phyloP scores from a whole-genome alignment of 2,329 filamentous ascomycete genomes.

The Nothophoma quercina region DNA sequence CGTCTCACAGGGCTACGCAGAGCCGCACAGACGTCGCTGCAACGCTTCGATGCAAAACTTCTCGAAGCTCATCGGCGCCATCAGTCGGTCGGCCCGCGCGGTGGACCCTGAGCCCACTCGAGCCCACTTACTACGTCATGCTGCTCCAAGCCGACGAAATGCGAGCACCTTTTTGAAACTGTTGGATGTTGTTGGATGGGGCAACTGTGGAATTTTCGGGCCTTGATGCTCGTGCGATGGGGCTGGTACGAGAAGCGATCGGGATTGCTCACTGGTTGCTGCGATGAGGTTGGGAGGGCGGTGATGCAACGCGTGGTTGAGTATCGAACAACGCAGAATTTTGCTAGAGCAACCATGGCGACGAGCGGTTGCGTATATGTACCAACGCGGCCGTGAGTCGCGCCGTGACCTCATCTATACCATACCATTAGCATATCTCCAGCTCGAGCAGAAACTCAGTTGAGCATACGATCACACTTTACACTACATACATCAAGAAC shows the following conservation, averaged over 20 bases:
- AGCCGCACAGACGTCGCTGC: slow-evolving; percentile 18
- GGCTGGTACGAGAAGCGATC: slow-evolving; percentile 30
- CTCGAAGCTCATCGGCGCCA: slow-evolving; percentile 12
- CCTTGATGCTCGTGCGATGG: slow-evolving; percentile 16
- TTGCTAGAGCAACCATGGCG: slow-evolving; percentile 21
- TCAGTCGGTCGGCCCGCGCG: slow-evolving; percentile 22
- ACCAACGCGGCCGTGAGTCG: slow-evolving; percentile 17
- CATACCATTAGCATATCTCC: slow-evolving; percentile 7
- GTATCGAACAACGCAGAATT: slow-evolving; percentile 25
- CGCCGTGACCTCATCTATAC: slow-evolving; percentile 13
- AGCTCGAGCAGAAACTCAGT: slow-evolving; percentile 18
- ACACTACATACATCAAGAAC: neutral
- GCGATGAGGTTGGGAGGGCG: slow-evolving; percentile 12
- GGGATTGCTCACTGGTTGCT: slow-evolving; percentile 24
- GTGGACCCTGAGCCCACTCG: slow-evolving; percentile 40
- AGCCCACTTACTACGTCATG: slow-evolving; percentile 43
- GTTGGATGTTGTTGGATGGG: slow-evolving; percentile 38
- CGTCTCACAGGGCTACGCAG: slow-evolving; percentile 14
- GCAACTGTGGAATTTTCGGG: slow-evolving; percentile 29
- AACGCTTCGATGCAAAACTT: slow-evolving; percentile 16
- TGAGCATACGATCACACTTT: neutral
- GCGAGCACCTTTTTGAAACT: slow-evolving; percentile 34
- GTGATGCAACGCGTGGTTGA: slow-evolving; percentile 20
- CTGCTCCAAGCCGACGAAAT: slow-evolving; percentile 22
- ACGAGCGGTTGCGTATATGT: slow-evolving; percentile 23